phyloP scores from a whole-genome alignment of 805 yeast species.

The Nakazawaea anatomiae region DNA sequence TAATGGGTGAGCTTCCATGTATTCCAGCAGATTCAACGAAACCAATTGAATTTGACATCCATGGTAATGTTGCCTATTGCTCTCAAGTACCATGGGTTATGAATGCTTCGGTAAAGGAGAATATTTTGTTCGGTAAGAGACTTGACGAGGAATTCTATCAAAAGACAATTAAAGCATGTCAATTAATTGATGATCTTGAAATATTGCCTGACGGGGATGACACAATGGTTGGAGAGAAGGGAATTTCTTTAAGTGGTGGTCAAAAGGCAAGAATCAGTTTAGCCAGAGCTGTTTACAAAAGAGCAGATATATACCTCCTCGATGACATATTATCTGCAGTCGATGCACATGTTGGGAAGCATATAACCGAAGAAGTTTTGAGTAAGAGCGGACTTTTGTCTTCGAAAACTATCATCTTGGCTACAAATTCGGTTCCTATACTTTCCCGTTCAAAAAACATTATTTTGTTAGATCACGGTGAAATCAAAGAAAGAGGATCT shows the following conservation, averaged over 20 bases:
- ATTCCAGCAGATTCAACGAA: constrained; percentile 22
- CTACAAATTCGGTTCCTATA: constrained; percentile 54
- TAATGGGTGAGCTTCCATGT: constrained; percentile 50
- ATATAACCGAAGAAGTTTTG: constrained; percentile 58
- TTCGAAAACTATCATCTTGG: constrained; percentile 47
- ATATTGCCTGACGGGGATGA: constrained; percentile 84
- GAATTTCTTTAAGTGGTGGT: constrained; percentile 94
- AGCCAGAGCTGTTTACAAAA: constrained; percentile 92
- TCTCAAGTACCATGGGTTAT: constrained; percentile 90
- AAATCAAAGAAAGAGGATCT: constrained; percentile 51
- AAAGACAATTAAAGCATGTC: constrained; percentile 82
- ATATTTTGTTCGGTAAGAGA: constrained; percentile 83
- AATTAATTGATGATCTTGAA: constrained; percentile 69
- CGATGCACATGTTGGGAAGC: constrained; percentile 93
- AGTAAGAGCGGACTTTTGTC: constrained; percentile 40
- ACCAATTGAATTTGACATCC: constrained; percentile 16
- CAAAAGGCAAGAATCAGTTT: constrained; percentile 93
- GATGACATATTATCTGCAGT: constrained; percentile 97
- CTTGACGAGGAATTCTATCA: constrained; percentile 79
- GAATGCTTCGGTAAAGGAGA: constrained; percentile 90
- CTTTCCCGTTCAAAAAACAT: constrained; percentile 55
- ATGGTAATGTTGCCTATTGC: constrained; percentile 54
- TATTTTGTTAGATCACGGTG: constrained; percentile 47
- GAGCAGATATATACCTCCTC: constrained; percentile 85
- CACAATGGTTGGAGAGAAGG: constrained; percentile 95